phyloP scores from a whole-genome alignment of 805 yeast species.

The Blastobotrys peoriensis region DNA sequence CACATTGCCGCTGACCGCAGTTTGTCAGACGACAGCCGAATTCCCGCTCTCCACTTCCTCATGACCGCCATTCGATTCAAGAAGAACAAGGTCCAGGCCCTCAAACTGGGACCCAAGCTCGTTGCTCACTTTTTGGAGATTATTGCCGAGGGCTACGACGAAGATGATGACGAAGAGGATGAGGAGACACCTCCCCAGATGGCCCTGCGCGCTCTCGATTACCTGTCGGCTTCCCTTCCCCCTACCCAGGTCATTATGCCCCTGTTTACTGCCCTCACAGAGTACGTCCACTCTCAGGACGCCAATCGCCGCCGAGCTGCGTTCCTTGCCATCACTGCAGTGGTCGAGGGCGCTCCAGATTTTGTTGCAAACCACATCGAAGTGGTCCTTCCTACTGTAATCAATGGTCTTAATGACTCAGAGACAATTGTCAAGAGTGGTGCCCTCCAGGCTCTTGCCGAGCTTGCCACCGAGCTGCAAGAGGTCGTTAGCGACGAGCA shows the following conservation, averaged over 20 bases:
- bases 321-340: slow-evolving; percentile 70
- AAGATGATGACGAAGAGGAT: slow-evolving; percentile 82
- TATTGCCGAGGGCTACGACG: slow-evolving; percentile 69
- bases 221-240: slow-evolving; percentile 77
- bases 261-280: slow-evolving; percentile 55
- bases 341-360: slow-evolving; percentile 93
- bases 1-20: slow-evolving; percentile 61
- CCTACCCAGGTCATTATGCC: slow-evolving; percentile 88
- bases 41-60: slow-evolving; percentile 77
- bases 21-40: slow-evolving; percentile 76
- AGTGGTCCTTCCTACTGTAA: slow-evolving; percentile 64
- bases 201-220: slow-evolving; percentile 74
- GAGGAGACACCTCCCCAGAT: slow-evolving; percentile 74
- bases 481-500: slow-evolving; percentile 81
- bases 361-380: slow-evolving; percentile 69
- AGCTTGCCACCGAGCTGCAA: slow-evolving; percentile 76
- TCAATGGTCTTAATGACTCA: slow-evolving; percentile 70
- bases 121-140: slow-evolving; percentile 68
- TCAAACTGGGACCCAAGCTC: slow-evolving; percentile 78
- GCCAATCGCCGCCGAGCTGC: slow-evolving; percentile 83
- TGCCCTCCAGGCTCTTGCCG: slow-evolving; percentile 74
- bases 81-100: slow-evolving; percentile 70
- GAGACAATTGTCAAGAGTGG: slow-evolving; percentile 75
- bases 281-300: slow-evolving; percentile 45
- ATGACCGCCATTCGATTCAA: slow-evolving; percentile 73